Evolutionary conservation across 2,329 filamentous ascomycete species (phyloP).

Genomic region (Aspergillus udagawae): DNA sequence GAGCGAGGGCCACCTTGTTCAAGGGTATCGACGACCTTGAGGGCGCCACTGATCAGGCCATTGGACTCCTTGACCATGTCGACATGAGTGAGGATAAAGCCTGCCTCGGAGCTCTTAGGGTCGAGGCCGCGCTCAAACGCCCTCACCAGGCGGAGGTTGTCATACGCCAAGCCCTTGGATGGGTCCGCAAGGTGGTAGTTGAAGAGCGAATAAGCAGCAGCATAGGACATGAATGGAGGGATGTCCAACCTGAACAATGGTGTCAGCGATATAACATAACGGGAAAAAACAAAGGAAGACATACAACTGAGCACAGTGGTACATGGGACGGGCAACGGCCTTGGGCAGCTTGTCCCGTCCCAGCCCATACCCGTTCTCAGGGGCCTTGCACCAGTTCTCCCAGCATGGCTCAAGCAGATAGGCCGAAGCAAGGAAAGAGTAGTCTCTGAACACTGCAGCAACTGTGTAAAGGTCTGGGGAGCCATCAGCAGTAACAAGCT

Average conservation of each 20-base stretch:
- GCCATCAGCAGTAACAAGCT: slow-evolving; percentile 49
- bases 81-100: slow-evolving; percentile 92
- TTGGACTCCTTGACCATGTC: slow-evolving; percentile 91
- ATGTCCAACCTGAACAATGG: slow-evolving; percentile 57
- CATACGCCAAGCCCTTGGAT: slow-evolving; percentile 52
- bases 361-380: slow-evolving; percentile 70
- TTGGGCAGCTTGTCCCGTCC: slow-evolving; percentile 69
- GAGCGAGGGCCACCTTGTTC: slow-evolving; percentile 48
- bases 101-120: slow-evolving; percentile 81
- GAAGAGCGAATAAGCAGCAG: slow-evolving; percentile 59
- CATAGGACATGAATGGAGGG: slow-evolving; percentile 89
- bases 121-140: slow-evolving; percentile 90
- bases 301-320: slow-evolving; percentile 79
- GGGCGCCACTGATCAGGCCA: slow-evolving; percentile 67
- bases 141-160: slow-evolving; percentile 74
- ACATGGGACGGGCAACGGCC: slow-evolving; percentile 75
- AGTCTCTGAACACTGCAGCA: slow-evolving; percentile 87
- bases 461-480: slow-evolving; percentile 70
- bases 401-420: slow-evolving; percentile 92
- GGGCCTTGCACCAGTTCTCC: slow-evolving; percentile 56
- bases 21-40: slow-evolving; percentile 61
- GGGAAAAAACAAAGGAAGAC: no score
- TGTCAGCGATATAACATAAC: slow-evolving; percentile 18
- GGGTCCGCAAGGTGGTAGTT: slow-evolving; percentile 60
- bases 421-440: slow-evolving; percentile 83